Percentiles rank a stretch among this genome's conserved stretches.
phyloP scores from a whole-genome alignment of 257 asterid species.

The Oldenlandia corymbosa region DNA sequence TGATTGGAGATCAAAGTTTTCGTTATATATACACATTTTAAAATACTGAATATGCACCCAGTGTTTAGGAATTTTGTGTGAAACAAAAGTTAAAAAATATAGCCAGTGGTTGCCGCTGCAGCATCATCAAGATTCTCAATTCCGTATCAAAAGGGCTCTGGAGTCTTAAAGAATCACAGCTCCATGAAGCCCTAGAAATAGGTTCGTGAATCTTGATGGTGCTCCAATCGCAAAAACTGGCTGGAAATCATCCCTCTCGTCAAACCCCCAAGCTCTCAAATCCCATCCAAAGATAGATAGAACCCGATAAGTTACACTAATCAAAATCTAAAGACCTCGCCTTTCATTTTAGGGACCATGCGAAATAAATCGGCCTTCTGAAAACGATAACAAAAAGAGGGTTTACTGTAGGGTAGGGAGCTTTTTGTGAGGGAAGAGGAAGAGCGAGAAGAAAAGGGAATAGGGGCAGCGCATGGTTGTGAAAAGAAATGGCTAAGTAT shows the following conservation, averaged over 20 bases:
- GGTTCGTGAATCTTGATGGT: slow-evolving; percentile 36
- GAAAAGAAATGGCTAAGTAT: slow-evolving; percentile 1
- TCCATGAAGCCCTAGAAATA: slow-evolving; percentile 8
- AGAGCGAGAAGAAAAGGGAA: background rate
- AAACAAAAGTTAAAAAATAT: no score
- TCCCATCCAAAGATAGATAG: no score
- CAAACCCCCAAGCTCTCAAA: background rate
- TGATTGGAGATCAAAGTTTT: no score
- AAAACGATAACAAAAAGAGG: no score
- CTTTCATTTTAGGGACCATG: no score
- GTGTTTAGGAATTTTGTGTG: no score
- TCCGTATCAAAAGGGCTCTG: slow-evolving; percentile 14
- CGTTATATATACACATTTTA: no score
- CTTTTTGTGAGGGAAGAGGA: background rate
- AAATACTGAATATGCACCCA: no score
- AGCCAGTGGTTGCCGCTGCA: slow-evolving; percentile 34
- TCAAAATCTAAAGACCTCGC: no score
- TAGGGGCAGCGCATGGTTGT: background rate
- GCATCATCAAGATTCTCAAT: slow-evolving; percentile 45
- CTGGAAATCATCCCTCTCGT: slow-evolving; percentile 9
- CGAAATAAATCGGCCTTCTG: no score
- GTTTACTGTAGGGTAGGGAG: no score
- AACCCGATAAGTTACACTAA: no score
- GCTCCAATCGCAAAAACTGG: slow-evolving; percentile 32
- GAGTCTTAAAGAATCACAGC: background rate